Base-by-base conservation (phyloP, 1,284 basidiomycete genomes). In the Quambalaria eucalypti region DNA sequence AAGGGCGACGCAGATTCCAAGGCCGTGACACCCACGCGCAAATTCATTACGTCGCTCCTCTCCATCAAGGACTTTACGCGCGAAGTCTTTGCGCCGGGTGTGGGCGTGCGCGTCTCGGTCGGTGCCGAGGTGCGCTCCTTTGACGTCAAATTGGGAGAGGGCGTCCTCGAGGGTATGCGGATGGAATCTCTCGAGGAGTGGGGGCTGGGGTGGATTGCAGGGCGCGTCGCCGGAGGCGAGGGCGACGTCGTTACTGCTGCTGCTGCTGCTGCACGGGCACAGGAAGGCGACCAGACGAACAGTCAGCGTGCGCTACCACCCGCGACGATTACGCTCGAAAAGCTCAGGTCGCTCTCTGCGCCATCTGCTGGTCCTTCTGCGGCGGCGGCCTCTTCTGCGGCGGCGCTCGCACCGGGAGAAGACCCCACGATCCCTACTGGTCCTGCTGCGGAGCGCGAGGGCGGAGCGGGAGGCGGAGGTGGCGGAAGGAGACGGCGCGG, bases 111-210 rank as follows among this genome's bases (percentile, higher is more conserved):
- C 8, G 78, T 96, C 36, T 85, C 86, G 69, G 91, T 98, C 61
- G 95, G 95, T 40, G 91, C 97, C 76, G 89, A 96, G 65, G 93
- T 90, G 12, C 89, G 88, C 69, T 90, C 85, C 70, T 98, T 90
- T 78, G 91, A 91, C 1, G 86, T 98, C 60, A 88, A 88, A 9
- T 83, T 99, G 47, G 90, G 90, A 57, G 95, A 98, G 61, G 84
- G 87, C 64, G 78, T 96, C 58, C 78, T 95, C 61, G 81, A 81
- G 2, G 83, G 84, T 1, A 77, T 97, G 58, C 86, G 85, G 74
- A 87, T 96, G 84, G 92, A 90, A 10, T 62, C 93, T 87, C 95
- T 96, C 71, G 95, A 98, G 71, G 93, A 95, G 69, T 97, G 92
- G 42, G 42, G 21, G 25, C 19, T 46, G 25, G 42, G 21, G 16